phyloP scores from a whole-genome alignment of 2,329 filamentous ascomycete species.

The Sporothrix pseudoabietina region DNA sequence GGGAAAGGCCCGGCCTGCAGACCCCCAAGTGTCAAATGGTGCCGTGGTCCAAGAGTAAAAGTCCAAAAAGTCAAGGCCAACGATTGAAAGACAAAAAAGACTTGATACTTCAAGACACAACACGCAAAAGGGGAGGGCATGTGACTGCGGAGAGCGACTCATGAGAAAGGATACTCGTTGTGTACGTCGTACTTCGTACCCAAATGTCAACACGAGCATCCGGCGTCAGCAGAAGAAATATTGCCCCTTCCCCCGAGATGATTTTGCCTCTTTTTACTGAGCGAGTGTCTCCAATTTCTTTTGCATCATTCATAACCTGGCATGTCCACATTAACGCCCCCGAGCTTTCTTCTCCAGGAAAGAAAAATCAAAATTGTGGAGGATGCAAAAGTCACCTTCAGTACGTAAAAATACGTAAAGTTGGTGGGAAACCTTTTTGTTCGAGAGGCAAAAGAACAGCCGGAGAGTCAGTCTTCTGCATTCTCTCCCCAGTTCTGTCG shows the following conservation, averaged over 20 bases:
- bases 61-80: not conserved
- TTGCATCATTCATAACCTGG: not conserved
- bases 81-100: not conserved
- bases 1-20: not conserved
- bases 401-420: not conserved
- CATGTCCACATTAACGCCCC: not conserved
- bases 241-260: not conserved
- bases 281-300: not conserved
- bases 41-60: not conserved
- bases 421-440: not conserved
- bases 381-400: not conserved
- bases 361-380: not conserved
- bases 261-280: not conserved
- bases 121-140: conserved; percentile 6
- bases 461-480: not conserved
- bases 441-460: not conserved
- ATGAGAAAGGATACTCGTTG: not conserved
- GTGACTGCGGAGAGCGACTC: conserved; percentile 12
- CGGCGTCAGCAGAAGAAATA: not conserved
- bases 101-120: not conserved
- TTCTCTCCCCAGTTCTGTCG: not conserved
- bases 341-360: not conserved
- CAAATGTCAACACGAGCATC: not conserved
- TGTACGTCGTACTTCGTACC: not conserved
- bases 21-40: not conserved